These are phyloP conservation scores for Eleusine indica DNA, from an alignment of 176 grass and related monocot species.

Conservation along the genomic window DNA sequence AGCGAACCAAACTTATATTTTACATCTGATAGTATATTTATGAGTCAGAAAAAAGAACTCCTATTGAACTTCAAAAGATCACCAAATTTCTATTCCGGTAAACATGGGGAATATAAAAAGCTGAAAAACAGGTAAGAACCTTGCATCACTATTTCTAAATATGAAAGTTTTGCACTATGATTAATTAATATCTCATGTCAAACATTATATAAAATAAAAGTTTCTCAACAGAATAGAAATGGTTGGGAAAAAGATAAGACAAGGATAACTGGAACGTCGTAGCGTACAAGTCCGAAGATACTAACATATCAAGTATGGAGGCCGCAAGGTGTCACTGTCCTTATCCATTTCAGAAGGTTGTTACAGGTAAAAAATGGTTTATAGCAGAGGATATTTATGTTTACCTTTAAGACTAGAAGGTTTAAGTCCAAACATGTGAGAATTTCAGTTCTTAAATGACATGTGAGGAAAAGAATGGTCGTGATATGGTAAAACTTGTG, in stretches of 20 bases:
- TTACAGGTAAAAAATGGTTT: not conserved
- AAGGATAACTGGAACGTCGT: no score
- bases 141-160: not conserved
- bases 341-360: constrained; percentile 16
- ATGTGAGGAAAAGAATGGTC: no score
- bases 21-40: not conserved
- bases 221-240: not conserved
- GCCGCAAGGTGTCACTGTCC: not conserved
- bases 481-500: no score
- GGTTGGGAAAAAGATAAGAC: not conserved
- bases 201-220: not conserved
- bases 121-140: not conserved
- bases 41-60: not conserved
- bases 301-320: not conserved
- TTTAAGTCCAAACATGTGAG: not conserved
- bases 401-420: not conserved
- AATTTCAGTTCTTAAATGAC: constrained; percentile 4
- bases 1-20: constrained; percentile 4
- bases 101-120: not conserved
- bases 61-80: not conserved
- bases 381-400: not conserved
- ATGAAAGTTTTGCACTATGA: not conserved
- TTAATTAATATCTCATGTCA: not conserved
- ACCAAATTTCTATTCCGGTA: not conserved
- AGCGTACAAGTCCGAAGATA: not conserved